Evolutionary conservation across 176 grass and related monocot species (phyloP).

Genomic region (Melocanna baccifera): DNA sequence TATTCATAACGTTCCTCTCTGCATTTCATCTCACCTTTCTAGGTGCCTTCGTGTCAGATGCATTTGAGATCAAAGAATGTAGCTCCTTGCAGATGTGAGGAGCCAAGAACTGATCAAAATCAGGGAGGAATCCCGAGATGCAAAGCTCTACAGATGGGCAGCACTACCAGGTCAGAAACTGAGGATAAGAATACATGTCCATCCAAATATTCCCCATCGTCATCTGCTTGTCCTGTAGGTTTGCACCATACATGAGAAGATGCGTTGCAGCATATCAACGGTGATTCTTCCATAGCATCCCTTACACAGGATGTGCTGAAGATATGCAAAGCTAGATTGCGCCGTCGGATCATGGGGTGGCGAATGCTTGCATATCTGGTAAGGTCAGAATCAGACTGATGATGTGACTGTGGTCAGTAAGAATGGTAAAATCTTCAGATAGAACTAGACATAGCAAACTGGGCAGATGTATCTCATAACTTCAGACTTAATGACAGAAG

Average conservation of each 20-base stretch:
- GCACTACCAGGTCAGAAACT: slow-evolving; percentile 13
- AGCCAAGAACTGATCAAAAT: slow-evolving; percentile 37
- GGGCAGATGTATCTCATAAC: not conserved
- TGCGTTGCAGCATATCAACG: slow-evolving; percentile 16
- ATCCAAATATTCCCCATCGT: slow-evolving; percentile 32
- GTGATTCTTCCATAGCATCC: slow-evolving; percentile 22
- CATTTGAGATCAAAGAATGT: not conserved
- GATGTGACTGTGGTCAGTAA: not conserved
- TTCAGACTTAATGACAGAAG: not conserved
- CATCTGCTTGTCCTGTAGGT: slow-evolving; percentile 2
- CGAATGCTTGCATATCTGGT: slow-evolving; percentile 16
- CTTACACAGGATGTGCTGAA: not conserved
- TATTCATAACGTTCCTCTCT: too few relatives aligned
- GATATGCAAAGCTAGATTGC: slow-evolving; percentile 19
- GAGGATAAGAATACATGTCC: slow-evolving; percentile 44
- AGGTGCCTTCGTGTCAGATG: slow-evolving; percentile 12
- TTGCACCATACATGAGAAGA: slow-evolving; percentile 24
- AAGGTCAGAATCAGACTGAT: slow-evolving; percentile 22
- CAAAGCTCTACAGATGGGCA: slow-evolving; percentile 21
- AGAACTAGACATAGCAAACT: not conserved
- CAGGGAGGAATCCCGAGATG: slow-evolving; percentile 7
- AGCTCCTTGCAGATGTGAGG: slow-evolving; percentile 21
- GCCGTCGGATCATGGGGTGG: not conserved
- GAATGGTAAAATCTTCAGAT: not conserved
- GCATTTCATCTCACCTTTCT: not conserved